These are phyloP conservation scores for Macrophomina tecta DNA, from an alignment of 2,329 filamentous ascomycete species.

Conservation along the genomic window DNA sequence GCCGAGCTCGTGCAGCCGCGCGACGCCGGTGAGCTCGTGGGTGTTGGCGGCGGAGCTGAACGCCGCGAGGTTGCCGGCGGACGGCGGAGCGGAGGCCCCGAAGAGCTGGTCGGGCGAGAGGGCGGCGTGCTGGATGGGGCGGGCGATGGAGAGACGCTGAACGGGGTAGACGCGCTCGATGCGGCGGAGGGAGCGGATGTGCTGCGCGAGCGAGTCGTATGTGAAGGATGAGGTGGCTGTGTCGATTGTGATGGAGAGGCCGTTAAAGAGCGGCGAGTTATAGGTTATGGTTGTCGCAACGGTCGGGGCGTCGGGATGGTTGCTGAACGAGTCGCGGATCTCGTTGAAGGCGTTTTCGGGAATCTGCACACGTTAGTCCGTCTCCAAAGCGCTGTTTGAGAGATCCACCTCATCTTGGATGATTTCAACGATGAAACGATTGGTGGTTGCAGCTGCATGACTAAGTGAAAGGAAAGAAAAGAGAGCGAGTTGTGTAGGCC, in stretches of 20 bases:
- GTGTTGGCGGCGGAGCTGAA: neutral
- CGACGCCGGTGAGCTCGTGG: neutral
- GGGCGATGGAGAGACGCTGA: neutral
- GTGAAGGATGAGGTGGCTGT: neutral
- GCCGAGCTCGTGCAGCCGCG: neutral
- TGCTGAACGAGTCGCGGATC: neutral
- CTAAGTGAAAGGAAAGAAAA: neutral
- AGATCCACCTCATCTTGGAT: neutral
- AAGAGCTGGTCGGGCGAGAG: neutral
- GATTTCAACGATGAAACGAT: neutral
- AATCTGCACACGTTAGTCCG: neutral
- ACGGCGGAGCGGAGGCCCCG: neutral
- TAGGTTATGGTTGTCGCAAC: neutral
- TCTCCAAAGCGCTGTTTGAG: neutral
- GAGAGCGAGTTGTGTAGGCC: neutral
- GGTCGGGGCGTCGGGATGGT: neutral
- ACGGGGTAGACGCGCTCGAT: neutral
- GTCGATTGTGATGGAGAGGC: neutral
- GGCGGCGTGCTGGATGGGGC: neutral
- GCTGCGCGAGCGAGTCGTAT: neutral
- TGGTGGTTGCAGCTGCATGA: neutral
- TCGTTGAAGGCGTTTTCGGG: neutral
- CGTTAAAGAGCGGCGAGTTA: neutral
- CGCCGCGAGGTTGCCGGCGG: neutral
- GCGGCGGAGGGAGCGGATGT: neutral